Evolutionary conservation across 2,329 filamentous ascomycete genomes (phyloP), one percentile per base, ranked within the genome.

Genomic region (Sphaceloma murrayae): DNA sequence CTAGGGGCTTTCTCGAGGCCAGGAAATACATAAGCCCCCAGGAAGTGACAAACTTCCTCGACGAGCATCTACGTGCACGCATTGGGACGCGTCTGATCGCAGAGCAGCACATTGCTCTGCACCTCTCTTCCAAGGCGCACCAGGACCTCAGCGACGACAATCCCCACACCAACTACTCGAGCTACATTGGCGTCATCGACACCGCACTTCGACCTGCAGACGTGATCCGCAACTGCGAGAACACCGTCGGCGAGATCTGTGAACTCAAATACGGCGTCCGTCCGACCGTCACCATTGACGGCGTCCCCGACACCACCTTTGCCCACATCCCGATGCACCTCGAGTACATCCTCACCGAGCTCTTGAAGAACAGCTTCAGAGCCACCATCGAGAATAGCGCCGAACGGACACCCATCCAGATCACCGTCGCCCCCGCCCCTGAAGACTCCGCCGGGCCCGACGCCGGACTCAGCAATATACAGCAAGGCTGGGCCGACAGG

Each of bases 341-440:
- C 17, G 89, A 96, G 64, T 98, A 98, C 62, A 95, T 98, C 52
- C 77, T 95, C 51, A 98, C 89, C 0, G 91, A 98, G 63, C 73
- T 98, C 1, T 74, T 98, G 47, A 98, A 98, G 64, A 98, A 98
- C 58, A 85, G 88, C 1, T 98, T 96, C 67, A 78, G 91, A 32
- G 89, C 91, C 3, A 93, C 86, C 0, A 80, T 96, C 7, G 91
- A 98, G 63, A 80, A 75, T 47, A 78, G 79, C n/a, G 80, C 77
- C 56, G 81, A 83, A 53, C 73, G 75, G 31, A 83, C 94, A 52
- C 85, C 89, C 1, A 73, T 98, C 30, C 85, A 94, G 52, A 80
- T 96, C 48, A 98, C 91, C 10, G 91, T 98, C 49, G 89, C 89
- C 0, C 84, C 76, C 1, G 69, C 77, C 0, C 75, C 75, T 2